Evolutionary conservation across 1,284 basidiomycete genomes (phyloP).

Genomic region (Moesziomyces globuligerus): DNA sequence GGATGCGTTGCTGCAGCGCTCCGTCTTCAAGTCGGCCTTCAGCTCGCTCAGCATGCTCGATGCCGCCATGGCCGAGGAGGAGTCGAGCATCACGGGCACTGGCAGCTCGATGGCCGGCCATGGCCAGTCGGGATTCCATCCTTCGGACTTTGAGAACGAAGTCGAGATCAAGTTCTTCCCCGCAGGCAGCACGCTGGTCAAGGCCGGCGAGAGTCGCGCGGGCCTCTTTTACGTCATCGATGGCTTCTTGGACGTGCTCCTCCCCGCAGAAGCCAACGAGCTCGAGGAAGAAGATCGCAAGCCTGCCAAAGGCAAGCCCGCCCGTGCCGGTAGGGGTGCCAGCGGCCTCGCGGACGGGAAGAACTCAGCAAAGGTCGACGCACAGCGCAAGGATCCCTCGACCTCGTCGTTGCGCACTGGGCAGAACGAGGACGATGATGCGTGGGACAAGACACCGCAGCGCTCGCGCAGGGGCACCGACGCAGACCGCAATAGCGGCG

Average conservation of each 20-base stretch:
- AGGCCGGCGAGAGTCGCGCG: constrained; percentile 87
- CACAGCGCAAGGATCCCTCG: constrained; percentile 8
- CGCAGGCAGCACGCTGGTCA: constrained; percentile 84
- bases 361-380: constrained; percentile 1
- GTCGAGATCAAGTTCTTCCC: constrained; percentile 94
- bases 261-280: constrained; percentile 71
- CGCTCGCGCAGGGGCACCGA: constrained; percentile 24
- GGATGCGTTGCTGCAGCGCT: constrained; percentile 43
- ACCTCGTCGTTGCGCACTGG: constrained; percentile 19
- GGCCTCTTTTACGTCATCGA: constrained; percentile 98
- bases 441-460: constrained; percentile 8
- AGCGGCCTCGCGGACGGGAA: not conserved
- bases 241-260: constrained; percentile 89
- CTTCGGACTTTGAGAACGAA: constrained; percentile 83
- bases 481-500: constrained; percentile 8
- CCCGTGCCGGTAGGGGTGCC: constrained; percentile 2
- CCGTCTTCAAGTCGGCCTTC: constrained; percentile 80
- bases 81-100: constrained; percentile 53
- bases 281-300: constrained; percentile 63
- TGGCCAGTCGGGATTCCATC: constrained; percentile 37
- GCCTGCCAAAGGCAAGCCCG: constrained; percentile 5
- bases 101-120: constrained; percentile 47
- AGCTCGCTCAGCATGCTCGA: constrained; percentile 79
- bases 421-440: constrained; percentile 6
- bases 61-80: constrained; percentile 65